These are phyloP conservation scores for Aspergillus glaucus DNA, from an alignment of 2,329 filamentous ascomycete species.

Conservation along the genomic window DNA sequence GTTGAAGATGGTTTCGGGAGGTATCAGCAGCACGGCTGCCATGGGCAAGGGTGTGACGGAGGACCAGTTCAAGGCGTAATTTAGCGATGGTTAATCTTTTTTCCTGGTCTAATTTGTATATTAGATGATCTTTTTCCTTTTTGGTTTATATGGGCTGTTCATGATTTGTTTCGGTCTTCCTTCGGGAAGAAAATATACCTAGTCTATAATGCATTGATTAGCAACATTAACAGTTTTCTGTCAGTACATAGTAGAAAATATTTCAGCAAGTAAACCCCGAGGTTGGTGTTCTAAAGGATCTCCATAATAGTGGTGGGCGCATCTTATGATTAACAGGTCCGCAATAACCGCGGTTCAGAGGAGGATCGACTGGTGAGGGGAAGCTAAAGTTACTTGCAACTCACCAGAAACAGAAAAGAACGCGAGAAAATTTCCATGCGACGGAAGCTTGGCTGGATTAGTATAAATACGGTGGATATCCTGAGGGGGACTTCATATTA, in stretches of 20 bases:
- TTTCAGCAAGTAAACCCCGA: no score
- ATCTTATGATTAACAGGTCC: no score
- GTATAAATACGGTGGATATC: no score
- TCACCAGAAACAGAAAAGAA: no score
- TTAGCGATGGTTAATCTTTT: neutral
- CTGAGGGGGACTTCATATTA: no score
- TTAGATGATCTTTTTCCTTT: constrained; percentile 1
- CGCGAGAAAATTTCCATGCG: no score
- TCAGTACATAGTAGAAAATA: no score
- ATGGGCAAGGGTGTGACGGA: constrained; percentile 98
- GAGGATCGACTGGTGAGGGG: neutral
- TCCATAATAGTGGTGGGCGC: no score
- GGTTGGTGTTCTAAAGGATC: no score
- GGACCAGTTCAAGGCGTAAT: constrained; percentile 71
- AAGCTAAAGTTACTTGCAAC: neutral
- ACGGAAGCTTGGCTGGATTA: no score
- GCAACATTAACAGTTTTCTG: neutral
- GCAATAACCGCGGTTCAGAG: constrained; percentile 1
- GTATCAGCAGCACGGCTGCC: constrained; percentile 82
- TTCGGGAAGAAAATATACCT: neutral
- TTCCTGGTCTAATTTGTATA: neutral
- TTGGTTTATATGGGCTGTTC: neutral
- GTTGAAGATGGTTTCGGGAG: constrained; percentile 94
- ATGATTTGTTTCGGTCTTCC: neutral
- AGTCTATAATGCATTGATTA: neutral